Percentiles rank a stretch among this genome's conserved stretches.
Conservation (phyloP, 257 asterid species). For the Scutellaria minor region DNA sequence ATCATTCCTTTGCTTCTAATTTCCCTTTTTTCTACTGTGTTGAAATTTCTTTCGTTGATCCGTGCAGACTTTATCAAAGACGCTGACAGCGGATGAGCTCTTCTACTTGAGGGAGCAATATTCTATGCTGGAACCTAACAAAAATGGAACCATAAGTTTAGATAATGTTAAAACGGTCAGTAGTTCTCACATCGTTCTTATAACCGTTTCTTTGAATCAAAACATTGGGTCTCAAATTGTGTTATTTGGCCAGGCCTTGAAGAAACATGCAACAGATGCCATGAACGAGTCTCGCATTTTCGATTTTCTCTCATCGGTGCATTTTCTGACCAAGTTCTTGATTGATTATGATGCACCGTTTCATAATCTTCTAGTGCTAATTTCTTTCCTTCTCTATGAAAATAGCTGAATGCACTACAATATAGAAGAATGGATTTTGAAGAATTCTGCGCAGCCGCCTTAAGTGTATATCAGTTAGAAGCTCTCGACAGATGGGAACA, state of each 20-base stretch:
- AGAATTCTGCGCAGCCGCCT: slow-evolving; percentile 90
- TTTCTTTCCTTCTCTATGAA: slow-evolving; percentile 6
- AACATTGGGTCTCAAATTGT: slow-evolving; percentile 30
- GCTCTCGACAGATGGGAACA: slow-evolving; percentile 93
- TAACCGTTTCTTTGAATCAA: slow-evolving; percentile 8
- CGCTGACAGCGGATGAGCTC: slow-evolving; percentile 70
- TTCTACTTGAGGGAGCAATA: slow-evolving; percentile 78
- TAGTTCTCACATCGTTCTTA: slow-evolving; percentile 19
- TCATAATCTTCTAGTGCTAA: slow-evolving; percentile 10
- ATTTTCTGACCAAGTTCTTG: slow-evolving; percentile 8
- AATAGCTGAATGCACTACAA: slow-evolving; percentile 86
- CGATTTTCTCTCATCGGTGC: slow-evolving; percentile 83
- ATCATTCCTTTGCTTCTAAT: background rate
- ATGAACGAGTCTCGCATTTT: slow-evolving; percentile 83
- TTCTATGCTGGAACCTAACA: slow-evolving; percentile 69
- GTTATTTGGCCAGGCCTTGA: slow-evolving; percentile 63
- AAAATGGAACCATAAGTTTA: slow-evolving; percentile 66
- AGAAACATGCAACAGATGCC: slow-evolving; percentile 78
- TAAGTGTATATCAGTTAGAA: slow-evolving; percentile 85
- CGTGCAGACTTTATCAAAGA: slow-evolving; percentile 77
- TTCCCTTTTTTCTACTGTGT: background rate
- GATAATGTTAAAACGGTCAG: slow-evolving; percentile 73
- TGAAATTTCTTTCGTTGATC: background rate
- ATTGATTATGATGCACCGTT: background rate
- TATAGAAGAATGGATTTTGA: slow-evolving; percentile 96